These are phyloP conservation scores for Boehmeria nivea DNA, from an alignment of 306 rosid genomes.

Conservation along the genomic window DNA sequence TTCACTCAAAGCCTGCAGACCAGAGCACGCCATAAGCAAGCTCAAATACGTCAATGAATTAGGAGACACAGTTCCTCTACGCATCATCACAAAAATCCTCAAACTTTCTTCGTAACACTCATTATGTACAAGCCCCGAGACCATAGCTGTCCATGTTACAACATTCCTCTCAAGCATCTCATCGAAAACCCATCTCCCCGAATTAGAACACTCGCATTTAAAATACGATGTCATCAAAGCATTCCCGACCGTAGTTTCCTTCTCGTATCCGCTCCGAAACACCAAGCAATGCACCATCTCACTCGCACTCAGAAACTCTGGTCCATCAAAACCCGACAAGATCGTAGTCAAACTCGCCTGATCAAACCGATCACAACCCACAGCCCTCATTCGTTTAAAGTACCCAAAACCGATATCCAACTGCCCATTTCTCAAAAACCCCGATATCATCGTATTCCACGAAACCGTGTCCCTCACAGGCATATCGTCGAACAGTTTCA, in stretches of 20 bases:
- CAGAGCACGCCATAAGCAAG: conserved; percentile 75
- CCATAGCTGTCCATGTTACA: conserved; percentile 82
- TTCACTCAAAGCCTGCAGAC: conserved; percentile 56
- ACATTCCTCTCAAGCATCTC: conserved; percentile 81
- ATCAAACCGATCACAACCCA: conserved; percentile 41
- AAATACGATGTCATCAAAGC: conserved; percentile 73
- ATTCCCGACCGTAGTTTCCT: conserved; percentile 65
- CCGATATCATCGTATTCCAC: conserved; percentile 67
- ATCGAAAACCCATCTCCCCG: conserved; percentile 59
- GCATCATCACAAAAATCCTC: conserved; percentile 47
- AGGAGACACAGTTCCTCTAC: conserved; percentile 48
- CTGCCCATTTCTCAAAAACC: conserved; percentile 48
- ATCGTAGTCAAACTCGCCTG: conserved; percentile 68
- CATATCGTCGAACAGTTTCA: conserved; percentile 60
- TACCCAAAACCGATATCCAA: conserved; percentile 37
- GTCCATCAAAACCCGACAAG: conserved; percentile 62
- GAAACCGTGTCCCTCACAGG: conserved; percentile 57
- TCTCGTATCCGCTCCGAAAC: conserved; percentile 53
- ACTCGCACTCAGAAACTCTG: conserved; percentile 27
- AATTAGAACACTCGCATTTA: conserved; percentile 49
- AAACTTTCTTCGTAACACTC: conserved; percentile 46
- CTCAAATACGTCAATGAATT: conserved; percentile 78
- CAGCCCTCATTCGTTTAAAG: conserved; percentile 43
- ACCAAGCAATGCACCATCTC: conserved; percentile 68
- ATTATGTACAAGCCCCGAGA: conserved; percentile 72